phyloP scores from a whole-genome alignment of 75 land plant species.

The Sequoiadendron giganteum region DNA sequence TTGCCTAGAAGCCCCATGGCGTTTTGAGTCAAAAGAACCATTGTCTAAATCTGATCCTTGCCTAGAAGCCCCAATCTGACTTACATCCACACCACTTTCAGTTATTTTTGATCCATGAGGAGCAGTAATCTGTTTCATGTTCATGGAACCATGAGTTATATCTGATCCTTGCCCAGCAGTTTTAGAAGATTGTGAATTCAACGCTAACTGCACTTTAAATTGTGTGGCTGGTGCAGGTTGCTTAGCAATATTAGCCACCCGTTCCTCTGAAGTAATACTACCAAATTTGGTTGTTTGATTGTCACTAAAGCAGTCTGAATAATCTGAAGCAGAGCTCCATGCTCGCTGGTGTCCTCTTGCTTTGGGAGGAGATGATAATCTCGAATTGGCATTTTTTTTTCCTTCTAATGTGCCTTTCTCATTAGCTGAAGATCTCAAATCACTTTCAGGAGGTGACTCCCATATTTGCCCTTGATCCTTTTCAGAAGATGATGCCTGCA shows the following conservation, averaged over 20 bases:
- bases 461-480: neutral
- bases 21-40: conserved; percentile 4
- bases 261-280: conserved; percentile 1
- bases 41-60: conserved; percentile 4
- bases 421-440: neutral
- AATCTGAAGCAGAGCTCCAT: conserved; percentile 7
- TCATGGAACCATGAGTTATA: neutral
- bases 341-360: conserved; percentile 1
- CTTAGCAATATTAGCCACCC: neutral
- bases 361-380: neutral
- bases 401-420: neutral
- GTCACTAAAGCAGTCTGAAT: conserved; percentile 1
- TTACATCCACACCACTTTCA: neutral
- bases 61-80: neutral
- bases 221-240: neutral
- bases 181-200: conserved; percentile 1
- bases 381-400: neutral
- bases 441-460: neutral
- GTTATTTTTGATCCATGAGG: neutral
- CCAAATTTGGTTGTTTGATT: conserved; percentile 4
- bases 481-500: neutral
- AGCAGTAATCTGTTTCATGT: neutral
- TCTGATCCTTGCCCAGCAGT: neutral
- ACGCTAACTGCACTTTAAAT: neutral
- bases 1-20: neutral